phyloP scores from a whole-genome alignment of 2,329 filamentous ascomycete species.

The Fusarium agapanthi region DNA sequence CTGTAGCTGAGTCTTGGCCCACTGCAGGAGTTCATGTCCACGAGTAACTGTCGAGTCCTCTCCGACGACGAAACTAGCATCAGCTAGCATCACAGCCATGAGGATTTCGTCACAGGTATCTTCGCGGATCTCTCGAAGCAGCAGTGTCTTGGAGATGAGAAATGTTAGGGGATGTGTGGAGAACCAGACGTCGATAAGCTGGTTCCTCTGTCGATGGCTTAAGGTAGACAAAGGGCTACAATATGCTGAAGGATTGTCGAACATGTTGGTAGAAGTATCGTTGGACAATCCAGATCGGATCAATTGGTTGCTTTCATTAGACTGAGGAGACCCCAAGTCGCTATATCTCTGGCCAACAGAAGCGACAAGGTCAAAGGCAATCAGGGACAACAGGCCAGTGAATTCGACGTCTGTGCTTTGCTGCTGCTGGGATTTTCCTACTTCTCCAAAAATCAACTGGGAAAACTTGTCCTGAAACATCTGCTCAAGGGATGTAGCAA shows the following conservation, averaged over 20 bases:
- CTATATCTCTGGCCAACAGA: conserved; percentile 44
- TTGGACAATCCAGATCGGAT: conserved; percentile 41
- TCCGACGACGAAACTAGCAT: conserved; percentile 48
- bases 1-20: conserved; percentile 47
- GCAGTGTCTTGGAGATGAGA: conserved; percentile 52
- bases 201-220: conserved; percentile 45
- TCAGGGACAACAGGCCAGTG: conserved; percentile 41
- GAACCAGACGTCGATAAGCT: conserved; percentile 54
- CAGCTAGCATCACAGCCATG: conserved; percentile 51
- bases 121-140: conserved; percentile 50
- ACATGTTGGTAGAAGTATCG: conserved; percentile 45
- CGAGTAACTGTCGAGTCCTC: conserved; percentile 41
- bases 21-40: conserved; percentile 46
- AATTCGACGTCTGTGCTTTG: conserved; percentile 28
- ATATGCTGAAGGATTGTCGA: conserved; percentile 37
- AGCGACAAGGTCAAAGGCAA: conserved; percentile 46
- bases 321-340: conserved; percentile 42
- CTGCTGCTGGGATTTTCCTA: not conserved
- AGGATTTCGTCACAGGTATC: conserved; percentile 51
- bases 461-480: conserved; percentile 44
- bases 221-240: conserved; percentile 44
- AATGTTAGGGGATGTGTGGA: conserved; percentile 51
- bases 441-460: not conserved
- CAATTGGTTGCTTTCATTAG: conserved; percentile 41
- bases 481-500: conserved; percentile 44